Base-by-base conservation (phyloP, 1,139 yeast species). In the Wickerhamiella infanticola region DNA sequence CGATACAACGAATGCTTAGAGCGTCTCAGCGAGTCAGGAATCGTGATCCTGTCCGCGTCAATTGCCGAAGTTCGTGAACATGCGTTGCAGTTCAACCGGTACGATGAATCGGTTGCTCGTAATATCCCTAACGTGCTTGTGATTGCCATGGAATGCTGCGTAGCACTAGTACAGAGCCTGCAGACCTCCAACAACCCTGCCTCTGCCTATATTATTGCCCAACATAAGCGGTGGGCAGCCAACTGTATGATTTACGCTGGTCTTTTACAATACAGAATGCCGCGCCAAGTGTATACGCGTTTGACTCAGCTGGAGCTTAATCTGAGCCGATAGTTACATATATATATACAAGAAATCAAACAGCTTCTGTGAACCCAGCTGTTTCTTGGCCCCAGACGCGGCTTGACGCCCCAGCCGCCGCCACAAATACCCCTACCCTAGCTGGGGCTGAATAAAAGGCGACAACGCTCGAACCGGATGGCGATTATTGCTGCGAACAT, bases 231-330 rank as follows among this genome's bases (percentile, higher is more conserved):
- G 43, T 72, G 82, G 51, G 88, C 95, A 3, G 81, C 78, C 60
- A 85, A 85, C 61, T 81, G 94, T 63, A 85, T 88, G 85, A 76
- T 88, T 3, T 93, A 81, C 62, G 95, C 97, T 9, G 97, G 97
- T 47, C 81, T 90, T 80, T 82, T 90, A 38, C 95, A 86, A 63
- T 88, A 84, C 64, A 79, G 83, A 60, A 85, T 90, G 94, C 95
- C 97, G 4, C 73, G 94, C 51, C 96, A 88, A 58, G 79, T 86
- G 0, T 86, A 84, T 61, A 75, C 85, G 55, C 72, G 77, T 45
- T 67, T 86, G 58, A 80, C 85, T 41, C 75, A 74, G 52, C 67
- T 86, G 50, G 95, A 85, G 50, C 53, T 11, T 27, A 31, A 39
- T 24, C 42, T 13, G 40, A 13, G 9, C 25, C 33, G 8, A 18